Percentiles rank a stretch among this genome's conserved stretches.
Evolutionary conservation across 352 stramenopile genomes (phyloP).

Genomic region (Phytophthora vignae): DNA sequence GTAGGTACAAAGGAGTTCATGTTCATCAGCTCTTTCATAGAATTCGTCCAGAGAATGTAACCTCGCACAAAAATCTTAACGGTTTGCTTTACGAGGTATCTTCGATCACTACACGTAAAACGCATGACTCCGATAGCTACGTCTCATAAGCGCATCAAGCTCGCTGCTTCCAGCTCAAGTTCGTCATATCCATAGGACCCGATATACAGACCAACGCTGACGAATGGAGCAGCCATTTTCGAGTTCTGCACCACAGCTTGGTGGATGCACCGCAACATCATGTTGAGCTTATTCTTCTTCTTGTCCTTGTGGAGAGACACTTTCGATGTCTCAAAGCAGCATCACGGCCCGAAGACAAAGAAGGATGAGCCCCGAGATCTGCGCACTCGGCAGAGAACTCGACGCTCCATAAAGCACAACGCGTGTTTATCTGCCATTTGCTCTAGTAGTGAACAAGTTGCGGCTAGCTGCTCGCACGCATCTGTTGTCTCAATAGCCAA

Average conservation of each 20-base stretch:
- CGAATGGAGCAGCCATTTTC: not conserved
- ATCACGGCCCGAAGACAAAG: not conserved
- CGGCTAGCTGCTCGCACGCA: conserved; percentile 19
- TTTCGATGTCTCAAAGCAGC: conserved; percentile 25
- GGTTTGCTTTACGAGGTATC: not conserved
- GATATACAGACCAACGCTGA: not conserved
- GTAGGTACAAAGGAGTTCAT: conserved; percentile 12
- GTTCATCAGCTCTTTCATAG: conserved; percentile 3
- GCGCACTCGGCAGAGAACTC: conserved; percentile 11
- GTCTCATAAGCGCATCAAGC: no score
- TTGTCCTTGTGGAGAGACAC: conserved; percentile 4
- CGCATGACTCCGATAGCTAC: not conserved
- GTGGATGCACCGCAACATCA: conserved; percentile 3
- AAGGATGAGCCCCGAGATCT: not conserved
- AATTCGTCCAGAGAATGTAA: conserved; percentile 19
- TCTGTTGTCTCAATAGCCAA: conserved; percentile 30
- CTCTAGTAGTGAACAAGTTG: conserved; percentile 18
- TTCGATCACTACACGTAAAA: not conserved
- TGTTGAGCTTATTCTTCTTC: conserved; percentile 8
- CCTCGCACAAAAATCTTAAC: not conserved
- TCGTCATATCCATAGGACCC: not conserved
- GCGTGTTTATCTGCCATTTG: conserved; percentile 29
- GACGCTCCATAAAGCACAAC: conserved; percentile 34
- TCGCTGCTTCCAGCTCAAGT: not conserved
- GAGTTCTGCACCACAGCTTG: not conserved